phyloP scores from a whole-genome alignment of 129 eudicot species.

The Arctium minus region DNA sequence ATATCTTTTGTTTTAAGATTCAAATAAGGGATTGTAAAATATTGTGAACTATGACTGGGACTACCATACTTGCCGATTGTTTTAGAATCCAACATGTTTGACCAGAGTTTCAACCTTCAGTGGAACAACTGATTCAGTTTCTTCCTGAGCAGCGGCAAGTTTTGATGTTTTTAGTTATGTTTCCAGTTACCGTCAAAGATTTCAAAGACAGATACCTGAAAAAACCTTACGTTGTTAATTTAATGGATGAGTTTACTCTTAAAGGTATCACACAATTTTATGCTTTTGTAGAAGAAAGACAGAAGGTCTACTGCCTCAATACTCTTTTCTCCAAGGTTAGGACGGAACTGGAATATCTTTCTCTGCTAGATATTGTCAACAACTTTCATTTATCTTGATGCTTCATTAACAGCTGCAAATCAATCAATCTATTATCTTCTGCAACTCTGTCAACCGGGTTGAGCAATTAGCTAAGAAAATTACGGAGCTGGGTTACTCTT shows the following conservation, averaged over 20 bases:
- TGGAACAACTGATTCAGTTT: slow-evolving; percentile 51
- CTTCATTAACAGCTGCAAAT: slow-evolving; percentile 56
- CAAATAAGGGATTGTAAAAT: too few species aligned
- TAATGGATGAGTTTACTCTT: slow-evolving; percentile 67
- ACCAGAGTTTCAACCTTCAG: slow-evolving; percentile 63
- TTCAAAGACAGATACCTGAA: slow-evolving; percentile 56
- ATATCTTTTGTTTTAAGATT: too few species aligned
- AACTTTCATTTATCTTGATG: slow-evolving; percentile 14
- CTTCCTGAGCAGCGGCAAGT: slow-evolving; percentile 56
- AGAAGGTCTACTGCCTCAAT: slow-evolving; percentile 62
- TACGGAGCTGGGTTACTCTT: slow-evolving; percentile 44
- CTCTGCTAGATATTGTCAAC: neutral
- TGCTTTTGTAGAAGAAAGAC: slow-evolving; percentile 77
- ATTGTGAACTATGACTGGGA: too few species aligned
- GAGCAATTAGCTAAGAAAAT: neutral
- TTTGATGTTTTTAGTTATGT: slow-evolving; percentile 66
- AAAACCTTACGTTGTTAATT: slow-evolving; percentile 62
- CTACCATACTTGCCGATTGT: too few species aligned
- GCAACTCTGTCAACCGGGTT: neutral
- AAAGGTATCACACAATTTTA: slow-evolving; percentile 60
- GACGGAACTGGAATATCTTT: neutral
- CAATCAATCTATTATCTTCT: slow-evolving; percentile 38
- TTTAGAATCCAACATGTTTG: too few species aligned
- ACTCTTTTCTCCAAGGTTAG: slow-evolving; percentile 69
- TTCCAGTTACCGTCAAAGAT: slow-evolving; percentile 67